phyloP scores from a whole-genome alignment of 2,329 filamentous ascomycete genomes.

The Botryosphaeria agaves region DNA sequence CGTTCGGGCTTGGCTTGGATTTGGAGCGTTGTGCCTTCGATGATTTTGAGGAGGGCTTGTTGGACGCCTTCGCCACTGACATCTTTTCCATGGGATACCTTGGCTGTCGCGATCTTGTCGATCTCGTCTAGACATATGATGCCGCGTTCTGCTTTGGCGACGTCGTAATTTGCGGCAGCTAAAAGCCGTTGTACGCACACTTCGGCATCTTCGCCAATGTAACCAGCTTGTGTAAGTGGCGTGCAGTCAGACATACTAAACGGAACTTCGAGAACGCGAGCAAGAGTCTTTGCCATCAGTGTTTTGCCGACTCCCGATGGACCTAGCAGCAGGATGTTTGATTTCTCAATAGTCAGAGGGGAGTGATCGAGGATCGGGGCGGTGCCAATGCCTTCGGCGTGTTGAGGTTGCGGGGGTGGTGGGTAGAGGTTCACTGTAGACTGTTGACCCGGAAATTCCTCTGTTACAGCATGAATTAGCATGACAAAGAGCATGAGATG shows the following conservation, averaged over 20 bases:
- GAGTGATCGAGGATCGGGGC: conserved; percentile 34
- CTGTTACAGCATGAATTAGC: conserved; percentile 17
- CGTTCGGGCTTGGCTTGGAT: conserved; percentile 72
- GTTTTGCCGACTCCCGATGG: conserved; percentile 95
- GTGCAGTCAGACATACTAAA: conserved; percentile 95
- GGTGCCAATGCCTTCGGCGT: conserved; percentile 13
- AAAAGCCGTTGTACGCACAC: conserved; percentile 81
- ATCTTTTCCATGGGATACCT: conserved; percentile 77
- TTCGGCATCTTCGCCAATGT: conserved; percentile 97
- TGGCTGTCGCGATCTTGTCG: conserved; percentile 86
- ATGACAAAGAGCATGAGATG: conserved; percentile 12
- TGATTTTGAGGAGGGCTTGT: conserved; percentile 85
- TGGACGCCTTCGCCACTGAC: conserved; percentile 94
- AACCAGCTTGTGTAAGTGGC: conserved; percentile 87
- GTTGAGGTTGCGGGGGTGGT: conserved; percentile 10
- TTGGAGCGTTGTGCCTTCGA: conserved; percentile 88
- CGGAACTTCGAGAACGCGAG: conserved; percentile 82
- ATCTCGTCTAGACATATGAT: conserved; percentile 96
- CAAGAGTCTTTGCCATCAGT: conserved; percentile 82
- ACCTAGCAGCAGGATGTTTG: conserved; percentile 78
- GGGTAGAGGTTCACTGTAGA: conserved; percentile 25
- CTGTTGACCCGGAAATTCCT: conserved; percentile 46
- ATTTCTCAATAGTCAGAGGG: conserved; percentile 75
- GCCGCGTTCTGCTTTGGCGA: conserved; percentile 68
- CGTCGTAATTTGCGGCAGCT: conserved; percentile 78